Evolutionary conservation across 2,329 filamentous ascomycete species (phyloP).

Genomic region (Trichoderma simmonsii): DNA sequence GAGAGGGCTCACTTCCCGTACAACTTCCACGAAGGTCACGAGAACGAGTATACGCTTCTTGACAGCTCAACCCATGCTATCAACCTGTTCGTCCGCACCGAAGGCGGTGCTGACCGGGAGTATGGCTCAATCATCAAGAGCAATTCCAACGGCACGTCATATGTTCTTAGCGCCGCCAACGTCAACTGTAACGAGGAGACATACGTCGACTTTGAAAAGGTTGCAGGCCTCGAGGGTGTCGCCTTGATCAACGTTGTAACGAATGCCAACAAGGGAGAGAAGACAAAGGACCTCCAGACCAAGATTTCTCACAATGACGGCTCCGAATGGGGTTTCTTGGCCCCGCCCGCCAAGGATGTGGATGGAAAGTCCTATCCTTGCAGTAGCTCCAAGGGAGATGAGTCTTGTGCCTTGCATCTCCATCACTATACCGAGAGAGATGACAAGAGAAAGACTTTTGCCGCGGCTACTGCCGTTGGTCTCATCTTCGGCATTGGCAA

Average conservation of each 20-base stretch:
- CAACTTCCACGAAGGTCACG: constrained; percentile 75
- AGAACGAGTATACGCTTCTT: constrained; percentile 85
- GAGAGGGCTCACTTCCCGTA: constrained; percentile 81
- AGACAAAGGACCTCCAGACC: constrained; percentile 79
- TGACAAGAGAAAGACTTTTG: constrained; percentile 81
- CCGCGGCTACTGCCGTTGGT: constrained; percentile 82
- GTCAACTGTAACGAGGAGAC: constrained; percentile 77
- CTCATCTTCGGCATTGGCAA: constrained; percentile 91
- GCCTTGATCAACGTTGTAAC: constrained; percentile 80
- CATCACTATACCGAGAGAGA: constrained; percentile 91
- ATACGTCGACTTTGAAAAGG: constrained; percentile 95
- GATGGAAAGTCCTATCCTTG: constrained; percentile 73
- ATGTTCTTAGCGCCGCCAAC: constrained; percentile 74
- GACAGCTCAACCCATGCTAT: constrained; percentile 93
- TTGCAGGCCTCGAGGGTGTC: constrained; percentile 87
- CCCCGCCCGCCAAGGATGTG: constrained; percentile 67
- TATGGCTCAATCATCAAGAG: constrained; percentile 94
- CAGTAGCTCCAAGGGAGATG: constrained; percentile 52
- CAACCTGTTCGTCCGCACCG: constrained; percentile 87
- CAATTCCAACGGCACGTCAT: constrained; percentile 96
- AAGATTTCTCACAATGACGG: constrained; percentile 97
- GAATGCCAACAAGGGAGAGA: constrained; percentile 72
- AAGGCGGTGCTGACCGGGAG: constrained; percentile 59
- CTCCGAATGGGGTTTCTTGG: constrained; percentile 75
- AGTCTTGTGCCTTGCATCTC: constrained; percentile 81